phyloP scores from a whole-genome alignment of 805 yeast species.

The Candida chauliodis region DNA sequence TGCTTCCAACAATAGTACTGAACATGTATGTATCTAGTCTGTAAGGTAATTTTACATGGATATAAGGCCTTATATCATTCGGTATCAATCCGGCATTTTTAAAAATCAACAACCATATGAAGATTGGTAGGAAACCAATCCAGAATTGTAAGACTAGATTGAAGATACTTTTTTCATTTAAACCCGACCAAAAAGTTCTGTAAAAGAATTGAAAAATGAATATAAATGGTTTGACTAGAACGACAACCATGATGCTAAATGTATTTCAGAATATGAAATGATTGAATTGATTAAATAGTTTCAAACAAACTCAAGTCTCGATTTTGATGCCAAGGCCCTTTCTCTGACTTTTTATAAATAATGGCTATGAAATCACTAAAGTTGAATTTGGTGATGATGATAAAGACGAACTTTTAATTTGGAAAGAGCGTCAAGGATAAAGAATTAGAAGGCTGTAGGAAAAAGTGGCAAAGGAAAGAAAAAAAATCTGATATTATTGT shows the following conservation, averaged over 20 bases:
- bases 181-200: constrained; percentile 21
- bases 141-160: constrained; percentile 42
- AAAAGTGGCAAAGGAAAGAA: too few species aligned
- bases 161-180: constrained; percentile 37
- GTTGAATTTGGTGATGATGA: too few species aligned
- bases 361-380: too few species aligned
- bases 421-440: too few species aligned
- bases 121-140: constrained; percentile 50
- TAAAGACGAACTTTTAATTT: too few species aligned
- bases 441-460: too few species aligned
- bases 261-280: too few species aligned
- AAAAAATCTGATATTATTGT: too few species aligned
- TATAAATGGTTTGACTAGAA: constrained; percentile 9
- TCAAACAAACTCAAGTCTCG: too few species aligned
- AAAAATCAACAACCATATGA: constrained; percentile 54
- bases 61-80: constrained; percentile 48
- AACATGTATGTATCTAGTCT: constrained; percentile 39
- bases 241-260: background rate
- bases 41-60: constrained; percentile 47
- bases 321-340: too few species aligned
- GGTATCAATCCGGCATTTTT: constrained; percentile 62
- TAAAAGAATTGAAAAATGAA: constrained; percentile 10
- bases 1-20: constrained; percentile 10
- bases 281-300: too few species aligned
- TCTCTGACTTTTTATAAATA: too few species aligned